Evolutionary conservation across 805 yeast genomes (phyloP).

Genomic region (Saturnispora mendoncae): DNA sequence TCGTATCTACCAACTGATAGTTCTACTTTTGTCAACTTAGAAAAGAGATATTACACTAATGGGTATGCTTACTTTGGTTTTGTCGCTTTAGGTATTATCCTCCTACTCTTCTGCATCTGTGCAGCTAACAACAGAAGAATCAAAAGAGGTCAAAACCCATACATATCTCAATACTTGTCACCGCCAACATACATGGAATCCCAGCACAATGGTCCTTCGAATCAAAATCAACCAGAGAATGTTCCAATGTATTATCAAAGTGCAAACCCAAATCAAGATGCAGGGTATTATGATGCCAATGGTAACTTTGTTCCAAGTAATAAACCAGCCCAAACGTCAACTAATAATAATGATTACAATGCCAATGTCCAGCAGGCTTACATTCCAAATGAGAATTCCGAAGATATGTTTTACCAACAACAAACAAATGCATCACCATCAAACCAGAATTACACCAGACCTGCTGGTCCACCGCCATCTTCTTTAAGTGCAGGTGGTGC

Average conservation of each 20-base stretch:
- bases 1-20: no score
- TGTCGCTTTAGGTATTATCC: conserved; percentile 50
- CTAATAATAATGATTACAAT: neutral
- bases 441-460: neutral
- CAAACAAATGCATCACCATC: neutral
- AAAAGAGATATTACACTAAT: neutral
- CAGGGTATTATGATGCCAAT: conserved; percentile 63
- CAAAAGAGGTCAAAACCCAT: conserved; percentile 47
- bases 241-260: conserved; percentile 65
- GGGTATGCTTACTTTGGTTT: conserved; percentile 28
- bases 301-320: conserved; percentile 39
- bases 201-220: conserved; percentile 29
- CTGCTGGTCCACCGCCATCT: neutral
- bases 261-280: conserved; percentile 58
- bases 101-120: conserved; percentile 40
- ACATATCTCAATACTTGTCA: conserved; percentile 43
- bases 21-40: neutral
- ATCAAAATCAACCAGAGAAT: conserved; percentile 29
- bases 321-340: neutral
- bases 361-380: neutral
- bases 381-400: neutral
- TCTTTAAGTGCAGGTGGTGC: neutral
- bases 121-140: conserved; percentile 47
- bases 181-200: conserved; percentile 73
- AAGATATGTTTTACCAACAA: neutral